Evolutionary conservation across 768 basidiomycete genomes (phyloP), one percentile per base, ranked within the genome.

Genomic region (Tephrocybe sp.): DNA sequence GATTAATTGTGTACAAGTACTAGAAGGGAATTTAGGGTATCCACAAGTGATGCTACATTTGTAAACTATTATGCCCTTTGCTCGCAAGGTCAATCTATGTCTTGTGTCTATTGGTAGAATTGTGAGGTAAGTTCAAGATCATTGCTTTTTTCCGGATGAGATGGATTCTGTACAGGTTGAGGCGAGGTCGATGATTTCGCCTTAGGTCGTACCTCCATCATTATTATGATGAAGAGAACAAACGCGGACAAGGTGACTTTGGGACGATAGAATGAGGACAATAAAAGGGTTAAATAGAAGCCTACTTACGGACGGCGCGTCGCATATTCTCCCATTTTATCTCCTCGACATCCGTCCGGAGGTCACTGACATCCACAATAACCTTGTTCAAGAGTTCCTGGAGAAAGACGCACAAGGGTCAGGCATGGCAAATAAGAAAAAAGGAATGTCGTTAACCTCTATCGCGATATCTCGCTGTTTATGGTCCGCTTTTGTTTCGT

Each of bases 301-400:
- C 23, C 32, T 23, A 79, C 83, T 66, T 58, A 88, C 89, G 72
- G 48, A 93, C 89, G 48, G 88, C 84, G 51, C 83, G 82, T 45
- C 89, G 83, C 83, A 92, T 90, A 54, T 90, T 93, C 59, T 90
- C 81, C 91, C 92, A 93, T 62, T 85, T 89, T 30, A 87, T 84
- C 60, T 91, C 89, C 64, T 93, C 91, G 49, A 92, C 85, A 45
- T 78, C 80, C 1, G 90, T 87, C 12, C 89, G 81, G 39, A 92
- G 75, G 60, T 92, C 91, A 52, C 89, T 88, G 41, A 92, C 69
- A 43, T 69, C 76, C 43, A 92, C 81, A 45, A 91, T 75, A 20
- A 84, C 77, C 60, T 85, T 87, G 65, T 89, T 91, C 53, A 89
- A 68, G 16, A 92, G 65, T 64, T 86, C 87, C 90, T 92, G 58